phyloP scores from a whole-genome alignment of 139 green algal species.

The Coelastrella sp. region DNA sequence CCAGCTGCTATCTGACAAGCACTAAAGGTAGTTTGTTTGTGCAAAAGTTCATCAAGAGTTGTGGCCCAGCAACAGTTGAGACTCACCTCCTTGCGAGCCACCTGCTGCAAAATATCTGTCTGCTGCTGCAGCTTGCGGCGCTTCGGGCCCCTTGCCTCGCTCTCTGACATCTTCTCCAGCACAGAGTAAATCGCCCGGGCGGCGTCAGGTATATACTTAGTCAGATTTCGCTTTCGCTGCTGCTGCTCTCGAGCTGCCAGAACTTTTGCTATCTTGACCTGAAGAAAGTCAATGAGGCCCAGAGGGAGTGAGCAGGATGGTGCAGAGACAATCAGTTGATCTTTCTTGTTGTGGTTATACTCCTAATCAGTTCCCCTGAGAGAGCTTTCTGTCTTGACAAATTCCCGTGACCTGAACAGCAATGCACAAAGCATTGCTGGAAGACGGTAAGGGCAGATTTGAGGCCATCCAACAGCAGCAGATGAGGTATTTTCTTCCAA shows the following conservation, averaged over 20 bases:
- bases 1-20: too few species aligned
- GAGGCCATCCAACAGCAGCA: too few species aligned
- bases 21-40: background rate
- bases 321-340: background rate
- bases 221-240: slow-evolving; percentile 90
- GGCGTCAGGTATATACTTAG: slow-evolving; percentile 94
- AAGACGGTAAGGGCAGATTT: background rate
- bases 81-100: slow-evolving; percentile 51
- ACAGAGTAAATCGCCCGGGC: slow-evolving; percentile 63
- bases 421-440: background rate
- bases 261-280: slow-evolving; percentile 84
- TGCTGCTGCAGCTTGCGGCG: slow-evolving; percentile 59
- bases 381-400: too few species aligned
- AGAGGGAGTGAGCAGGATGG: background rate
- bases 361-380: too few species aligned
- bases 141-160: slow-evolving; percentile 57
- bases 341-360: too few species aligned
- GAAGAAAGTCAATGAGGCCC: slow-evolving; percentile 62
- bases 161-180: slow-evolving; percentile 60
- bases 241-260: slow-evolving; percentile 86
- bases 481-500: too few species aligned
- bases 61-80: background rate
- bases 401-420: too few species aligned
- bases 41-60: background rate
- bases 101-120: slow-evolving; percentile 66